phyloP scores from a whole-genome alignment of 192 early-diverging fungal genomes.

The Coemansia reversa region DNA sequence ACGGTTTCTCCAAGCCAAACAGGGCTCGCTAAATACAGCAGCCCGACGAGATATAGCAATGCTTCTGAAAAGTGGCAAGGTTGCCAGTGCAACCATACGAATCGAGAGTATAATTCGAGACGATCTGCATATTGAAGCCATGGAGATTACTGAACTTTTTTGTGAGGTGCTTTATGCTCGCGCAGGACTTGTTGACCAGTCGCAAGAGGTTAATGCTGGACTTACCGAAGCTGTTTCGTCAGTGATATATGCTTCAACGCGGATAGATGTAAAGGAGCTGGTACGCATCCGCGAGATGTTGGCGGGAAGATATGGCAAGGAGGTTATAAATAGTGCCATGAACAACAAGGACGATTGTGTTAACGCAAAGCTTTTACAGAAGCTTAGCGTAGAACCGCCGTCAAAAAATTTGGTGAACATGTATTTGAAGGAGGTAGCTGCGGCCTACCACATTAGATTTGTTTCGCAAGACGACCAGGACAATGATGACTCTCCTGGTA shows the following conservation, averaged over 20 bases:
- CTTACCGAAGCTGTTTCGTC: conserved; percentile 87
- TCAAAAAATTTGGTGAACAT: conserved; percentile 74
- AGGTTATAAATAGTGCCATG: conserved; percentile 70
- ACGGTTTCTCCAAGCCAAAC: conserved; percentile 87
- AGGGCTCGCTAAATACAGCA: conserved; percentile 68
- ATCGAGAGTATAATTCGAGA: conserved; percentile 95
- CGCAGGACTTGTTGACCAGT: conserved; percentile 81
- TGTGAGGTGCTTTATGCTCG: conserved; percentile 86
- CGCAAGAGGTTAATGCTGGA: conserved; percentile 77
- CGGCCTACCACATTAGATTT: conserved; percentile 74
- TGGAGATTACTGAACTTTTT: conserved; percentile 92
- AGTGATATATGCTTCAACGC: conserved; percentile 86
- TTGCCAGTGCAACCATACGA: conserved; percentile 81
- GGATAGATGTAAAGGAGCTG: conserved; percentile 86
- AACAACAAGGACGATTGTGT: conserved; percentile 75
- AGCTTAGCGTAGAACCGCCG: conserved; percentile 76
- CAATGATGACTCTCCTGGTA: conserved; percentile 21
- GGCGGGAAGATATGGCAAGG: conserved; percentile 78
- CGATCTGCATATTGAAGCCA: conserved; percentile 87
- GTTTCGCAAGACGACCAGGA: conserved; percentile 54
- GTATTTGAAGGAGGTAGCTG: conserved; percentile 90
- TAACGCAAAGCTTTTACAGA: conserved; percentile 73
- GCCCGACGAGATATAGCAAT: conserved; percentile 79
- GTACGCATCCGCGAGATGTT: conserved; percentile 73
- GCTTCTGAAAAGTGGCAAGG: conserved; percentile 79